phyloP scores from a whole-genome alignment of 2,329 filamentous ascomycete species.

The Thelonectria olida region DNA sequence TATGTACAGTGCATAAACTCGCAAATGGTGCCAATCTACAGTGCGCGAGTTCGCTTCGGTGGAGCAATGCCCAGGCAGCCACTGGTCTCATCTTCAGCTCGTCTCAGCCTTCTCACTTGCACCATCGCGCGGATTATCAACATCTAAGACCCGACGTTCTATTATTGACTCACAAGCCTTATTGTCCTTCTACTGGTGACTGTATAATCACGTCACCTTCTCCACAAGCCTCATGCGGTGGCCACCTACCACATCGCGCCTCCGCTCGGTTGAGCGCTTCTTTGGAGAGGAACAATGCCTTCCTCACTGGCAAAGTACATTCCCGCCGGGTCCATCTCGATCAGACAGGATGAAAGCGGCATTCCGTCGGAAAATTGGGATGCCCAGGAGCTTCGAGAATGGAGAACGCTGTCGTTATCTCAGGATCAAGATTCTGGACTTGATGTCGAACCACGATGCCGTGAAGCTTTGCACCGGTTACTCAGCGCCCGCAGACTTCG shows the following conservation, averaged over 20 bases:
- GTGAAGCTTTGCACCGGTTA: constrained; percentile 40
- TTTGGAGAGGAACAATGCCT: constrained; percentile 24
- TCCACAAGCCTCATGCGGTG: background rate
- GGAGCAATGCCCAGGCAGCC: too few species aligned
- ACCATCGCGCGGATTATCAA: background rate
- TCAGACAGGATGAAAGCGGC: constrained; percentile 36
- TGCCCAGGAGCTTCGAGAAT: constrained; percentile 27
- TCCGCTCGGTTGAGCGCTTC: background rate
- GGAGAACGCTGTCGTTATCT: constrained; percentile 40
- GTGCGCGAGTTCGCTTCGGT: background rate
- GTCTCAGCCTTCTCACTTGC: constrained; percentile 3
- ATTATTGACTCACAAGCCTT: background rate
- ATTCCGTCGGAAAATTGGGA: constrained; percentile 26
- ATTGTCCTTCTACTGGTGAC: background rate
- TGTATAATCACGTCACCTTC: background rate
- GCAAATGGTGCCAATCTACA: background rate
- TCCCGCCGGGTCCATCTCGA: constrained; percentile 51
- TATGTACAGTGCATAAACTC: background rate
- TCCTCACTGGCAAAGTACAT: constrained; percentile 44
- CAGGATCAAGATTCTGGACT: constrained; percentile 21
- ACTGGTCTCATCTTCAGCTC: background rate
- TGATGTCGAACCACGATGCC: background rate
- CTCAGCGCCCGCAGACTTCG: constrained; percentile 37
- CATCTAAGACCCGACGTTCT: background rate
- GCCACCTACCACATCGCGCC: background rate